Percentiles rank a stretch among this genome's conserved stretches.
phyloP scores from a whole-genome alignment of 441 rosid genomes.

The Arabidopsis lyrata region DNA sequence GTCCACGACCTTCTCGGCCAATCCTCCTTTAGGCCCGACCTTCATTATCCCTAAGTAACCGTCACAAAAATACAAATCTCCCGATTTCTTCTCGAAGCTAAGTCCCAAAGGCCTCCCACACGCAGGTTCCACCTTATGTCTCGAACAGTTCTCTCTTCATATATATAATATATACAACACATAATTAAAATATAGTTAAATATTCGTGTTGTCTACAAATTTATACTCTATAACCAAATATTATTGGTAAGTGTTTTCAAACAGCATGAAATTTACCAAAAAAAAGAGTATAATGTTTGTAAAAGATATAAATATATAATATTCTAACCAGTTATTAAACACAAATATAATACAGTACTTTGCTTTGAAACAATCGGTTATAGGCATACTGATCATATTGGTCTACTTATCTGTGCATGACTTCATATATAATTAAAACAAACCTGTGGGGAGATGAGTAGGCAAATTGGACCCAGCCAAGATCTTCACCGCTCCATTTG shows the following conservation, averaged over 20 bases:
- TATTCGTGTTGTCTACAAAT: background rate
- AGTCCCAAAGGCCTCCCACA: constrained; percentile 85
- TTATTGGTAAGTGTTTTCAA: background rate
- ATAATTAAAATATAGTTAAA: background rate
- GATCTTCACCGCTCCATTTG: constrained; percentile 41
- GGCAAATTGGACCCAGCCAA: constrained; percentile 48
- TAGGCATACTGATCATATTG: background rate
- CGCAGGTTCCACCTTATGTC: constrained; percentile 55
- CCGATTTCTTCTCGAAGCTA: constrained; percentile 63
- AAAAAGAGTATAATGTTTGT: background rate
- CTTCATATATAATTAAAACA: background rate
- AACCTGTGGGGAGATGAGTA: constrained; percentile 43
- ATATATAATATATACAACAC: constrained; percentile 8
- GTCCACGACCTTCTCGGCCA: constrained; percentile 40
- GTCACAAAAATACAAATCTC: constrained; percentile 76
- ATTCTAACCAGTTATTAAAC: background rate
- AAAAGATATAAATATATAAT: background rate
- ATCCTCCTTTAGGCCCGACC: constrained; percentile 47
- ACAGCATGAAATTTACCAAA: background rate
- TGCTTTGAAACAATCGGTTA: background rate
- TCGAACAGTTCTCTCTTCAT: constrained; percentile 42
- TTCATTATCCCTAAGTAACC: constrained; percentile 67
- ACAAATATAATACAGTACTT: background rate
- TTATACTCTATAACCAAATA: background rate
- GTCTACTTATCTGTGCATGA: background rate